Percentiles rank a stretch among this genome's conserved stretches.
These are phyloP conservation scores for Venustampulla echinocandica DNA, from an alignment of 495 filamentous ascomycete species.

Conservation along the genomic window DNA sequence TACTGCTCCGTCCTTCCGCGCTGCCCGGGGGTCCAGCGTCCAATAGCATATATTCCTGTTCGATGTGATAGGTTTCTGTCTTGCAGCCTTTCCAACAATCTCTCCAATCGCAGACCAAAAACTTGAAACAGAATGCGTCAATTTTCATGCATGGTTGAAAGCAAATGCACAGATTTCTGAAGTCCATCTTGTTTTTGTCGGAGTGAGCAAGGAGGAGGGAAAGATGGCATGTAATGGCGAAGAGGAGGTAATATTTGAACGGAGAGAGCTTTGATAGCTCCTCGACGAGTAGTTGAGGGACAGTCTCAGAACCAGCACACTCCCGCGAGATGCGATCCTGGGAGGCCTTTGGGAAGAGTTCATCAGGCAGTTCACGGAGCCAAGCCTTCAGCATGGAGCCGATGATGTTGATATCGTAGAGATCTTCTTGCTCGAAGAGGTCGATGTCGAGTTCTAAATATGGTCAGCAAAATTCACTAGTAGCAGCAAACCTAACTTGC, in stretches of 20 bases:
- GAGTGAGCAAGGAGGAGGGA: slow-evolving; percentile 77
- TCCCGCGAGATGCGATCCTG: slow-evolving; percentile 68
- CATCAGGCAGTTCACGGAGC: slow-evolving; percentile 87
- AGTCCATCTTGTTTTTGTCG: slow-evolving; percentile 92
- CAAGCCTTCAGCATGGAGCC: slow-evolving; percentile 88
- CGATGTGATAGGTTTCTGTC: slow-evolving; percentile 73
- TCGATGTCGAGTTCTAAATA: slow-evolving; percentile 67
- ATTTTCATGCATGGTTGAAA: slow-evolving; percentile 93
- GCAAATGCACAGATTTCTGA: slow-evolving; percentile 84
- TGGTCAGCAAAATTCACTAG: slow-evolving; percentile 24
- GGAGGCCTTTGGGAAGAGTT: slow-evolving; percentile 72
- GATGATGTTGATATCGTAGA: slow-evolving; percentile 91
- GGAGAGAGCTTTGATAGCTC: slow-evolving; percentile 84
- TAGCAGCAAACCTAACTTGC: slow-evolving; percentile 29
- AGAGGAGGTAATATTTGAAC: slow-evolving; percentile 92
- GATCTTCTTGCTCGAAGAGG: slow-evolving; percentile 69
- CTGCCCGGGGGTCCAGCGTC: slow-evolving; percentile 27
- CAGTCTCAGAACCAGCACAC: slow-evolving; percentile 63
- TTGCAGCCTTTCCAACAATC: slow-evolving; percentile 93
- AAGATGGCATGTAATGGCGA: slow-evolving; percentile 89
- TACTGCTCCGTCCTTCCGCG: slow-evolving; percentile 19
- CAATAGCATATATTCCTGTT: slow-evolving; percentile 60
- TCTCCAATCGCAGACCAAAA: slow-evolving; percentile 83
- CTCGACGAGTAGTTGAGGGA: slow-evolving; percentile 74
- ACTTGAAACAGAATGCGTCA: slow-evolving; percentile 82